Percentiles rank a stretch among this genome's conserved stretches.
Conservation (phyloP, 306 rosid species). For the Crotalaria pallida region DNA sequence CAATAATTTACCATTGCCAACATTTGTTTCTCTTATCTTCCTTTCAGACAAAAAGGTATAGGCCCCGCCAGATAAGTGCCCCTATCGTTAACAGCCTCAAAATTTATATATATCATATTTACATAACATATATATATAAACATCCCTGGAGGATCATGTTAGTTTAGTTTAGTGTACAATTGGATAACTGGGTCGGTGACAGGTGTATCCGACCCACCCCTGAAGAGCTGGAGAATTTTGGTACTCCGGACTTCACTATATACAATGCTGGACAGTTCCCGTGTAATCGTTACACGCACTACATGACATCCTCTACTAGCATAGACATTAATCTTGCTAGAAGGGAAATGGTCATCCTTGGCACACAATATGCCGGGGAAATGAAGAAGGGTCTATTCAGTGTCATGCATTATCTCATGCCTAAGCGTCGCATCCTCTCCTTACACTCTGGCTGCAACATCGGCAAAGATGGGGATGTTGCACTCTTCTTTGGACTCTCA, state of each 20-base stretch:
- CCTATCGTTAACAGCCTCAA: slow-evolving; percentile 30
- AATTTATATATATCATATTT: neutral
- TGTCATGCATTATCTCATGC: slow-evolving; percentile 95
- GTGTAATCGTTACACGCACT: slow-evolving; percentile 87
- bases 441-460: slow-evolving; percentile 91
- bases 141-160: slow-evolving; percentile 12
- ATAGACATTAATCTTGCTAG: slow-evolving; percentile 80
- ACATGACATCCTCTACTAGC: slow-evolving; percentile 96
- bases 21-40: slow-evolving; percentile 30
- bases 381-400: slow-evolving; percentile 94
- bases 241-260: slow-evolving; percentile 93
- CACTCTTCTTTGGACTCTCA: slow-evolving; percentile 94
- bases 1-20: slow-evolving; percentile 10
- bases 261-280: slow-evolving; percentile 96
- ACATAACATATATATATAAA: neutral
- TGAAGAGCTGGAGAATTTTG: slow-evolving; percentile 88
- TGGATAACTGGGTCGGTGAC: slow-evolving; percentile 71
- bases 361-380: slow-evolving; percentile 96
- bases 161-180: slow-evolving; percentile 43
- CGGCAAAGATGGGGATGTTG: slow-evolving; percentile 84
- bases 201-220: slow-evolving; percentile 93
- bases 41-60: slow-evolving; percentile 26
- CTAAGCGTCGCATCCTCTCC: slow-evolving; percentile 72
- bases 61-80: slow-evolving; percentile 35
- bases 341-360: slow-evolving; percentile 94